phyloP scores from a whole-genome alignment of 345 rosid species.

The Euphorbia lathyris region DNA sequence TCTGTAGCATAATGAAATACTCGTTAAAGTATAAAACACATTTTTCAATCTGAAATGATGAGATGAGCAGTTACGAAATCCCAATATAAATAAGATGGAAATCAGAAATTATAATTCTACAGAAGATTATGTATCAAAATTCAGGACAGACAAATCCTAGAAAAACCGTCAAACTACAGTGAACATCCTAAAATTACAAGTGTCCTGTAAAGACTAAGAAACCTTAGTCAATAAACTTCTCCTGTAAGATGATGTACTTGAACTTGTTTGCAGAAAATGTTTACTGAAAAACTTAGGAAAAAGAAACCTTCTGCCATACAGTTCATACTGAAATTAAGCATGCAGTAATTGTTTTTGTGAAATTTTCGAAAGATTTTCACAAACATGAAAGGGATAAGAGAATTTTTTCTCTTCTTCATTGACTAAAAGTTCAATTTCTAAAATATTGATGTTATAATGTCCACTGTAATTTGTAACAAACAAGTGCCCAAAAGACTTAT shows the following conservation, averaged over 20 bases:
- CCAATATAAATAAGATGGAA: neutral
- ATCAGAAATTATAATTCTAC: neutral
- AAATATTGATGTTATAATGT: neutral
- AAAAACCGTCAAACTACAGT: neutral
- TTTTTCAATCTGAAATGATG: neutral
- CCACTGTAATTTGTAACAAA: neutral
- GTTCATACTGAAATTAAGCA: neutral
- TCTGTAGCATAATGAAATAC: constrained; percentile 42
- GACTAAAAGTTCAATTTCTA: neutral
- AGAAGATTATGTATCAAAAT: neutral
- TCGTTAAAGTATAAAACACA: neutral
- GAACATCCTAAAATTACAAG: neutral
- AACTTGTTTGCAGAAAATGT: neutral
- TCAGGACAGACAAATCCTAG: neutral
- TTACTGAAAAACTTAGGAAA: neutral
- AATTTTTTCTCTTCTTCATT: neutral
- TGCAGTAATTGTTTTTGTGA: neutral
- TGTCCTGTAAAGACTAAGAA: neutral
- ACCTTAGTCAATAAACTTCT: neutral
- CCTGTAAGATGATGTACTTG: neutral
- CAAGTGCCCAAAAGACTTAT: neutral
- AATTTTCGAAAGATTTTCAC: neutral
- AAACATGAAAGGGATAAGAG: neutral
- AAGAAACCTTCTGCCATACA: neutral
- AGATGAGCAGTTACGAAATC: neutral